Base-by-base conservation (phyloP, 2,329 filamentous ascomycete species). In the Phialemoniopsis sp. region DNA sequence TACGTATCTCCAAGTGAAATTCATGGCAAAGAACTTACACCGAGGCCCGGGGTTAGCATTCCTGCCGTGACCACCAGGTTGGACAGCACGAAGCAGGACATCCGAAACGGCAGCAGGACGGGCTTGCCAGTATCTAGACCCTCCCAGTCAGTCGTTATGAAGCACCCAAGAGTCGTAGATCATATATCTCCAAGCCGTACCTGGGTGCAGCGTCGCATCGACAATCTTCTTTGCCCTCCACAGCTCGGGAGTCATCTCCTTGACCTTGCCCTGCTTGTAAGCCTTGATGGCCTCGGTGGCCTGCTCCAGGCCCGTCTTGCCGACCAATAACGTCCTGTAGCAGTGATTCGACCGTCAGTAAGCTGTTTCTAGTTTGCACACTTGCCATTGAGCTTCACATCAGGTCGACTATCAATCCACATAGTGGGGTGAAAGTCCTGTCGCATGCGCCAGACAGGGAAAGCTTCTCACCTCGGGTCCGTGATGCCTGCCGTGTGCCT, bases 151-250 rank as follows among this genome's bases (percentile, higher is more conserved):
- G 41, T 43, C 37, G 18, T 32, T 15, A 8, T 17, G 31, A 33
- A 30, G 31, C 19, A 43, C 32, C 17, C 28, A 9, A 9, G n/a
- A 19, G 14, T 35, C 30, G 16, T 19, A 16, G 26, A 30, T 38
- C 9, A 29, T 9, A 29, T 9, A 29, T 29, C 9, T 9, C 9
- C 21, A 26, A 10, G 45, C 16, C 73, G 50, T 80, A 94, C 89
- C 89, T 49, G 93, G 93, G 62, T 98, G 93, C 48, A 98, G 68
- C 13, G 93, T 98, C 45, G 93, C 91, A 64, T 98, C 93, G 41
- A 97, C 87, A 49, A 95, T 82, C 74, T 96, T 96, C 78, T 98
- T 98, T 33, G 93, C 93, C 46, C 78, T 72, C 93, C 93, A 98
- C 53, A 98, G 68, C 54, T 95, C 87, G 2, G 88, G 84, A 14